A percentile compares a stretch with the other conserved stretches of the same genome.
Evolutionary conservation across 805 yeast species (phyloP).

Genomic region (Barnettozyma siamensis): DNA sequence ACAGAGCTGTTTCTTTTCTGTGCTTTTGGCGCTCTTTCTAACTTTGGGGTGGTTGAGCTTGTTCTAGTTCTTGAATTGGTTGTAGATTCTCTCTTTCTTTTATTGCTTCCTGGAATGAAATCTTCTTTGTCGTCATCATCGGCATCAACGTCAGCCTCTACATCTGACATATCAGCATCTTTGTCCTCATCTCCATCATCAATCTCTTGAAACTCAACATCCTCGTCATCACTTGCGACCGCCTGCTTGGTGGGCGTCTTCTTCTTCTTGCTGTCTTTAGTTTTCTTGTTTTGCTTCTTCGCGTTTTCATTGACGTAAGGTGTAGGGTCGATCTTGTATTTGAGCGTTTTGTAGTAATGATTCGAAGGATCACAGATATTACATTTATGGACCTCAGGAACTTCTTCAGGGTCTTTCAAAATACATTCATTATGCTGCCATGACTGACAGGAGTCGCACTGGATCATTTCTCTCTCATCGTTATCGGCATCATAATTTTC

Average conservation of each 20-base stretch:
- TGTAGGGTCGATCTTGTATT: conserved; percentile 26
- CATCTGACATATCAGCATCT: conserved; percentile 4
- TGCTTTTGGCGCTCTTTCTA: conserved; percentile 2
- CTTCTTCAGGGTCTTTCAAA: conserved; percentile 34
- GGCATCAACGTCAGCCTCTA: conserved; percentile 10
- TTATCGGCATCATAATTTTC: conserved; percentile 52
- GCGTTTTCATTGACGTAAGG: conserved; percentile 9
- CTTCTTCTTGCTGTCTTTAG: conserved; percentile 1
- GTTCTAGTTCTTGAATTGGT: conserved; percentile 1
- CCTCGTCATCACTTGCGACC: conserved; percentile 9
- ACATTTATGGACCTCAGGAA: conserved; percentile 49
- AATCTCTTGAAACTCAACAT: conserved; percentile 8
- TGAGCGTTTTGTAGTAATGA: conserved; percentile 28
- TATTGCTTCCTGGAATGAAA: not conserved
- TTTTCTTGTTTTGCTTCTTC: conserved; percentile 8
- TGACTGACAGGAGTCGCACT: conserved; percentile 59
- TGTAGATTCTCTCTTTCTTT: conserved; percentile 1
- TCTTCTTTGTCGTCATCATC: conserved; percentile 3
- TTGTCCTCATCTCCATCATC: conserved; percentile 1
- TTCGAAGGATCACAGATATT: conserved; percentile 43
- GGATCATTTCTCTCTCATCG: conserved; percentile 55
- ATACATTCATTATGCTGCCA: conserved; percentile 72
- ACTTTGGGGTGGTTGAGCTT: not conserved
- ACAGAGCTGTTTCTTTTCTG: conserved; percentile 5
- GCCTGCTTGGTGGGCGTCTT: not conserved